Evolutionary conservation across 192 early-diverging fungal species (phyloP).

Genomic region (Polychytrium aggregatum): DNA sequence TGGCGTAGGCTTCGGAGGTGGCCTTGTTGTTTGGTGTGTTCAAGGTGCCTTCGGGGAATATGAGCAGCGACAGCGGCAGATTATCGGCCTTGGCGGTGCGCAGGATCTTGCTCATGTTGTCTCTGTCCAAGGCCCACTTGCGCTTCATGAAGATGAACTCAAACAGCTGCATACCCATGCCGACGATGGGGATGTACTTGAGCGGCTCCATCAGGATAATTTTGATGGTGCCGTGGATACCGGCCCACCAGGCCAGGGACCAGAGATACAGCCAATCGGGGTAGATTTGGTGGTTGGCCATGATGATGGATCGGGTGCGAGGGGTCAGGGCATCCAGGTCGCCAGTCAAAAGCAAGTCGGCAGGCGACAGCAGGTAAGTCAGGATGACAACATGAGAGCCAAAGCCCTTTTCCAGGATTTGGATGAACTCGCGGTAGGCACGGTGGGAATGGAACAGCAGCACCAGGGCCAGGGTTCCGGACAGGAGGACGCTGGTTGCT

Average conservation of each 20-base stretch:
- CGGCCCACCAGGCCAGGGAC: slow-evolving; percentile 38
- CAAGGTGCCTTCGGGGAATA: slow-evolving; percentile 96
- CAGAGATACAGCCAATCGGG: slow-evolving; percentile 38
- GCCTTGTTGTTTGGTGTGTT: slow-evolving; percentile 62
- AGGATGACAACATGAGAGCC: slow-evolving; percentile 23
- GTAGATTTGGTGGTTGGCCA: slow-evolving; percentile 37
- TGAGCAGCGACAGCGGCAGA: slow-evolving; percentile 77
- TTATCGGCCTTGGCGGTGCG: slow-evolving; percentile 3
- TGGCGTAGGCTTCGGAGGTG: slow-evolving; percentile 58
- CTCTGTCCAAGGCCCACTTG: slow-evolving; percentile 68
- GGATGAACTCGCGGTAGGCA: slow-evolving; percentile 22
- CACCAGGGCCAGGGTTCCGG: no score
- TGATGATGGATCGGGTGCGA: slow-evolving; percentile 16
- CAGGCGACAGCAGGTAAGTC: slow-evolving; percentile 20
- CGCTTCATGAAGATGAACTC: slow-evolving; percentile 92
- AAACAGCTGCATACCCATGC: slow-evolving; percentile 80
- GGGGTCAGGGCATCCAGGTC: slow-evolving; percentile 16
- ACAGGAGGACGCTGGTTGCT: no score
- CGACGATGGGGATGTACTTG: slow-evolving; percentile 76
- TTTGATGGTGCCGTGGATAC: slow-evolving; percentile 72
- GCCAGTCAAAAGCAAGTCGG: slow-evolving; percentile 30
- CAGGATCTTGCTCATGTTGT: slow-evolving; percentile 39
- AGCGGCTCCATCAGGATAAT: slow-evolving; percentile 84
- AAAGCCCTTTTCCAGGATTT: slow-evolving; percentile 19
- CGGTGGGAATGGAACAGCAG: slow-evolving; percentile 13